These are phyloP conservation scores for Cerrena zonata DNA, from an alignment of 1,284 basidiomycete genomes.

Conservation along the genomic window DNA sequence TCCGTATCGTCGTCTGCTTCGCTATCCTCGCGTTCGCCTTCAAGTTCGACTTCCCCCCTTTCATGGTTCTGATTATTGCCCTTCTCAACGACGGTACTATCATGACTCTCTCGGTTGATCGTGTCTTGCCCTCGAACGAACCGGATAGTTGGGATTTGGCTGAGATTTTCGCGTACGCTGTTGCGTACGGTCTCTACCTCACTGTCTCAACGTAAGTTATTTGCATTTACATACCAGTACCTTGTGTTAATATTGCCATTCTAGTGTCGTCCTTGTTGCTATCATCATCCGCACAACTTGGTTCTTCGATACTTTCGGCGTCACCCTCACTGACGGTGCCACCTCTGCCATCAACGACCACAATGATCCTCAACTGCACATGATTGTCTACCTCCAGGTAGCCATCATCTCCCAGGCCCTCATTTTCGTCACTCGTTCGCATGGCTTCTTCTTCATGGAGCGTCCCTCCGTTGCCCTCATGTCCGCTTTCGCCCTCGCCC, in stretches of 20 bases:
- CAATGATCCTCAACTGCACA: conserved; percentile 77
- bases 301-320: conserved; percentile 86
- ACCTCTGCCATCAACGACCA: conserved; percentile 35
- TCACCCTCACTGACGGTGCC: conserved; percentile 44
- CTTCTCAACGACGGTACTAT: conserved; percentile 97
- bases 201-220: conserved; percentile 78
- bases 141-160: conserved; percentile 94
- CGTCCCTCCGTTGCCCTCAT: conserved; percentile 87
- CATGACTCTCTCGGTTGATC: conserved; percentile 97
- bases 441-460: conserved; percentile 98
- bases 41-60: conserved; percentile 97
- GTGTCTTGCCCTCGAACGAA: conserved; percentile 86
- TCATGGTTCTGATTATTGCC: conserved; percentile 98
- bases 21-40: conserved; percentile 92
- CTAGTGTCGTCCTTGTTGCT: conserved; percentile 71
- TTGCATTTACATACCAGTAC: conserved; percentile 1
- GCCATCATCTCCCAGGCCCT: conserved; percentile 97
- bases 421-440: conserved; percentile 94
- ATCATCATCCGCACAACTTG: conserved; percentile 84
- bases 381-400: conserved; percentile 84
- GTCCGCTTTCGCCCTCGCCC: conserved; percentile 86
- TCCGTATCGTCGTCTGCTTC: conserved; percentile 98
- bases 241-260: conserved; percentile 18
- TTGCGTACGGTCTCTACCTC: conserved; percentile 92
- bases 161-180: conserved; percentile 92